Evolutionary conservation across 208 protist species (phyloP), one percentile per base, ranked within the genome.

Genomic region (Crithidia bombi): DNA sequence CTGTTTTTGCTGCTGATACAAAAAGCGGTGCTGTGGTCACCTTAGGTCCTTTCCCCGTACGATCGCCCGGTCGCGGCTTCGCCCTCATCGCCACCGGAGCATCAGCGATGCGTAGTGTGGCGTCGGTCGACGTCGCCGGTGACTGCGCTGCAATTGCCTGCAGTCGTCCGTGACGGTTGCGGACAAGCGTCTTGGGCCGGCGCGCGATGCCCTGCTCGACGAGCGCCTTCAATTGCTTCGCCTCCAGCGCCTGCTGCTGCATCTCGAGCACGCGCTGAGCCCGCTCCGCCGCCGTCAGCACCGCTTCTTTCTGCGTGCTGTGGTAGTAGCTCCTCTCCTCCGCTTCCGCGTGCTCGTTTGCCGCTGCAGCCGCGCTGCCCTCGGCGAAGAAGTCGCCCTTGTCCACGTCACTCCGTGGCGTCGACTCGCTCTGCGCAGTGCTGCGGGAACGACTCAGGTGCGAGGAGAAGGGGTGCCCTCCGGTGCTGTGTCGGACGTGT

Each of bases 111-210:
- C 14, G 55, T 46, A 52, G 36, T 12, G 52, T 19, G 0, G 23
- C 43, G 11, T 65, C 46, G 12, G 19, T 25, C 4, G 44, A 10
- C 23, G 26, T 15, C 11, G 52, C 23, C 0, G 47, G 10, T 4
- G 71, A 38, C 15, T 21, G 10, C 30, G 47, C 26, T 6, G 72
- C 15, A 35, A 90, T 76, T 12, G 83, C 69, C 32, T 83, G 77
- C 33, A 84, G 75, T 15, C 57, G 58, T 19, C 90, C 86, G 39
- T 84, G 66, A 0, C 79, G 68, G 23, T 74, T 81, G 26, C 90
- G 82, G 10, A 82, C 64, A 10, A 95, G 85, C 19, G 71, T 76
- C 46, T 83, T 73, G 11, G 90, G 90, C 19, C 90, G 77, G 5
- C 78, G 79, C 19, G 87, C 90, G 7, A 95, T 70, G 17, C 83